phyloP scores from a whole-genome alignment of 2,329 filamentous ascomycete species.

The Fusarium sp. region DNA sequence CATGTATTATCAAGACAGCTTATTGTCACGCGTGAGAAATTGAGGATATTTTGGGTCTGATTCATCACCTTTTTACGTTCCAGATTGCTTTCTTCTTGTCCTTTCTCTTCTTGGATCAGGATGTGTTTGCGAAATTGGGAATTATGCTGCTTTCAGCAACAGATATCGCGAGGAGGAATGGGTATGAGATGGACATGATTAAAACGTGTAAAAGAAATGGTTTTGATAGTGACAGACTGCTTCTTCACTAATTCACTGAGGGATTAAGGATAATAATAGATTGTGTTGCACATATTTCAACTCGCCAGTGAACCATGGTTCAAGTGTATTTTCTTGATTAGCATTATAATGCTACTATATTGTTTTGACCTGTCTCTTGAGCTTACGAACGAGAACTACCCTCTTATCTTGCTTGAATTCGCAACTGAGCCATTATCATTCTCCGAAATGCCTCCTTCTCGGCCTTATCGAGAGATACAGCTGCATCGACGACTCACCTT shows the following conservation, averaged over 20 bases:
- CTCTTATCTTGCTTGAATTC: too few species aligned
- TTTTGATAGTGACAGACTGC: not conserved
- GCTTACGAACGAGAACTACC: too few species aligned
- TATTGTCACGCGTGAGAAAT: conserved; percentile 41
- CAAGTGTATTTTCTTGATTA: not conserved
- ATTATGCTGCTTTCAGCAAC: not conserved
- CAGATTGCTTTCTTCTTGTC: conserved; percentile 6
- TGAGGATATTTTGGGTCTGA: conserved; percentile 31
- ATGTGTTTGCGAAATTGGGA: not conserved
- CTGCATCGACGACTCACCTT: too few species aligned
- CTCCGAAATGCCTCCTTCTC: too few species aligned
- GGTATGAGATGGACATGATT: not conserved
- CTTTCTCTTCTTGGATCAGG: conserved; percentile 2
- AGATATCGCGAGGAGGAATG: too few species aligned
- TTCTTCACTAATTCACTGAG: not conserved
- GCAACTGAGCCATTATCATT: too few species aligned
- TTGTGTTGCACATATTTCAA: not conserved
- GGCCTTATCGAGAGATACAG: too few species aligned
- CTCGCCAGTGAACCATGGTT: too few species aligned
- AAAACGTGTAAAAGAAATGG: not conserved
- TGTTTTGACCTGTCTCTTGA: not conserved
- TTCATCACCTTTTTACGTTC: conserved; percentile 11
- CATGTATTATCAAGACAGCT: conserved; percentile 49
- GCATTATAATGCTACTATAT: not conserved
- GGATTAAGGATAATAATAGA: not conserved